Evolutionary conservation across 805 yeast species (phyloP).

Genomic region (Teunomyces tritomae): DNA sequence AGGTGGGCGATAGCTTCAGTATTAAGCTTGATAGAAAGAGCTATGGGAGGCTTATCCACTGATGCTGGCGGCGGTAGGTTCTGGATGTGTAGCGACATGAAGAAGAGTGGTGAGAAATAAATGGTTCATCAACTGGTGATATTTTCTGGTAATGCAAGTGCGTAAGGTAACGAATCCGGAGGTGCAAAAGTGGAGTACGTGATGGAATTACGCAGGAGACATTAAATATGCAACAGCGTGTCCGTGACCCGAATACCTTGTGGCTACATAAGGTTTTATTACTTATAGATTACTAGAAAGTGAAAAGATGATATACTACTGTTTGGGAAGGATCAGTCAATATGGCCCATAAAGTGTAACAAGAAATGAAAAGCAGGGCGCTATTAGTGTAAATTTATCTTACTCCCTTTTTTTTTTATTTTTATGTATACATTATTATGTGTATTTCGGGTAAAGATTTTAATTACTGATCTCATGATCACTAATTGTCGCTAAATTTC

Average conservation of each 20-base stretch:
- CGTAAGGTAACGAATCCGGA: conserved; percentile 2
- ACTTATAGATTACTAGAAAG: no score
- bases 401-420: neutral
- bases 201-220: neutral
- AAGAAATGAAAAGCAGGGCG: no score
- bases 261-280: no score
- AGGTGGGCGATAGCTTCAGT: conserved; percentile 26
- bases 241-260: neutral
- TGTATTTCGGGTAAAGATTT: neutral
- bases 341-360: no score
- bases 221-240: neutral
- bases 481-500: neutral
- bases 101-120: conserved; percentile 2
- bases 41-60: conserved; percentile 16
- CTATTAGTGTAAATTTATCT: no score
- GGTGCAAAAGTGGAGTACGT: neutral
- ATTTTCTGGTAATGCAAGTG: conserved; percentile 5
- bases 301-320: no score
- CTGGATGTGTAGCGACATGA: neutral
- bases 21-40: conserved; percentile 29
- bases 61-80: conserved; percentile 8
- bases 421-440: neutral
- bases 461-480: neutral
- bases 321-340: no score
- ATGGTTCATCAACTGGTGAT: conserved; percentile 12